A percentile compares a stretch with the other conserved stretches of the same genome.
These are phyloP conservation scores for Fulvia fulva DNA, from an alignment of 2,329 filamentous ascomycete species.

Conservation along the genomic window DNA sequence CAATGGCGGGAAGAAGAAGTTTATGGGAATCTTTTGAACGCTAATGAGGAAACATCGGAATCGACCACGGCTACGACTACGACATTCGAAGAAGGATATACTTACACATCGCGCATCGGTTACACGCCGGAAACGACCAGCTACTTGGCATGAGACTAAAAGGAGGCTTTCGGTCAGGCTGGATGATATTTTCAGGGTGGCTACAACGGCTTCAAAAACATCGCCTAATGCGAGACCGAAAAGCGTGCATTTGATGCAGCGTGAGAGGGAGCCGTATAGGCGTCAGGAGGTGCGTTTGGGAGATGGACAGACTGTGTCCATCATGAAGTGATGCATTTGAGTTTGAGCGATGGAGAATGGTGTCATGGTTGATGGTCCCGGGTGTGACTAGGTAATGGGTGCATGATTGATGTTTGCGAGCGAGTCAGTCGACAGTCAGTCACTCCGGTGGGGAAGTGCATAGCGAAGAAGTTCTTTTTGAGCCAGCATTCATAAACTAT, in stretches of 20 bases:
- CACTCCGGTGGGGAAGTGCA: too few species aligned
- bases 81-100: not conserved
- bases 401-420: not conserved
- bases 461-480: too few species aligned
- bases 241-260: not conserved
- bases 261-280: not conserved
- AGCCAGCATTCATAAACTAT: too few species aligned
- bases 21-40: conserved; percentile 30
- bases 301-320: not conserved
- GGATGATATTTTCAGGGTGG: not conserved
- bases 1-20: conserved; percentile 24
- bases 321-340: not conserved
- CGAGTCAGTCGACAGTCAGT: too few species aligned
- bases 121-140: not conserved
- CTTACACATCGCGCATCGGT: not conserved
- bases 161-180: not conserved
- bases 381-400: not conserved
- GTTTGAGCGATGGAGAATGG: not conserved
- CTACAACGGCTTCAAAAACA: not conserved
- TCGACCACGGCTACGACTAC: not conserved
- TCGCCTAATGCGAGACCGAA: not conserved
- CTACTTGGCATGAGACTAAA: not conserved
- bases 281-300: not conserved
- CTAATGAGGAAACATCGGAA: not conserved
- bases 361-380: not conserved